Evolutionary conservation across 345 rosid species (phyloP).

Genomic region (Jatropha curcas): DNA sequence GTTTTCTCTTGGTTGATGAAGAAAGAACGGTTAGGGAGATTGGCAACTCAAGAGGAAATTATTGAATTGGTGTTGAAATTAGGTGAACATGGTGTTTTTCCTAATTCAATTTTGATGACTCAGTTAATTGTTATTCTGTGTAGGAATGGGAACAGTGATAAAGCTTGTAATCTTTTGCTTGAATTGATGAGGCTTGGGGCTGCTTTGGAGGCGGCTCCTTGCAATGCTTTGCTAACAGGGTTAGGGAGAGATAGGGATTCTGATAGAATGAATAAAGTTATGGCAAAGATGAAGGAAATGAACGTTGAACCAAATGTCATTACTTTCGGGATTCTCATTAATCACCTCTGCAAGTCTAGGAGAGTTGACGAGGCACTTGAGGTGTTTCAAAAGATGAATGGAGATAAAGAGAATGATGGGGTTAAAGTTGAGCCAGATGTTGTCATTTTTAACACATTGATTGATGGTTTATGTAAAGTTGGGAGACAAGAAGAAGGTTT

Average conservation of each 20-base stretch:
- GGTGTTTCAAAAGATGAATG: constrained; percentile 50
- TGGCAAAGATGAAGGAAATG: constrained; percentile 56
- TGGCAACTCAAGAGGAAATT: constrained; percentile 40
- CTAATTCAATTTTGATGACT: constrained; percentile 41
- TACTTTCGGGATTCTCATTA: constrained; percentile 67
- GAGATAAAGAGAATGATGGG: constrained; percentile 33
- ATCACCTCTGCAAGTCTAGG: constrained; percentile 56
- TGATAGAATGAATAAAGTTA: constrained; percentile 53
- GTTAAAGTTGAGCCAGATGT: constrained; percentile 56
- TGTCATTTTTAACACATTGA: constrained; percentile 59
- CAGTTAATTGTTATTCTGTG: constrained; percentile 51
- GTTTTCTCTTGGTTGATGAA: constrained; percentile 43
- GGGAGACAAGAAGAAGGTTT: constrained; percentile 81
- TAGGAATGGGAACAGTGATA: constrained; percentile 30
- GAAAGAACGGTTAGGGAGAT: constrained; percentile 25
- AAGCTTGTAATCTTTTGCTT: constrained; percentile 51
- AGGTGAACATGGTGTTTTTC: constrained; percentile 49
- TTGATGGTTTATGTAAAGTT: constrained; percentile 72
- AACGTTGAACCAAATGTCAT: constrained; percentile 50
- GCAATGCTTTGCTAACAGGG: constrained; percentile 60
- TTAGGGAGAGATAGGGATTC: constrained; percentile 49
- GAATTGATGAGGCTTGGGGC: constrained; percentile 49
- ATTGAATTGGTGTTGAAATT: constrained; percentile 47
- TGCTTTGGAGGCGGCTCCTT: constrained; percentile 45
- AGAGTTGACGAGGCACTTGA: constrained; percentile 67